phyloP scores from a whole-genome alignment of 2,329 filamentous ascomycete genomes.

The Pseudogymnoascus sp. region DNA sequence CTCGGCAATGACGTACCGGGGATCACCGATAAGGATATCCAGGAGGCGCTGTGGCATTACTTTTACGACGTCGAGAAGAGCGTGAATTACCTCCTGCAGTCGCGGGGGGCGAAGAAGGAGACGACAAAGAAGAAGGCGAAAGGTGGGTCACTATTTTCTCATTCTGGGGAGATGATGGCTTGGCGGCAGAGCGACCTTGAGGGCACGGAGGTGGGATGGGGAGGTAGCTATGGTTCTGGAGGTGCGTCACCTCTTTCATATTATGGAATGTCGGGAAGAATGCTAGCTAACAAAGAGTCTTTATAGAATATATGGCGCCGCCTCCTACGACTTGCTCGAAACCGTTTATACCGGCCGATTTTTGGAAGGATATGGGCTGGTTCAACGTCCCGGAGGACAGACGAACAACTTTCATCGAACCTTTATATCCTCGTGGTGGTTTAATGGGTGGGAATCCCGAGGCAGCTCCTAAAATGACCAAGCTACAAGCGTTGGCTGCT shows the following conservation, averaged over 20 bases:
- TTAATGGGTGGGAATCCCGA: slow-evolving; percentile 70
- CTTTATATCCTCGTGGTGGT: slow-evolving; percentile 50
- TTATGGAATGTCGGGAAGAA: not conserved
- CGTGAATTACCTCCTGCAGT: slow-evolving; percentile 69
- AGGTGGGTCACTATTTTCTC: slow-evolving; percentile 25
- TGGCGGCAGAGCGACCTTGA: not conserved
- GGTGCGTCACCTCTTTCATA: slow-evolving; percentile 21
- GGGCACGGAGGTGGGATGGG: not conserved
- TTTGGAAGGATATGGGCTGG: slow-evolving; percentile 85
- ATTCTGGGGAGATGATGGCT: not conserved
- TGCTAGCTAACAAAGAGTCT: not conserved
- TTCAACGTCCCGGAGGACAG: slow-evolving; percentile 60
- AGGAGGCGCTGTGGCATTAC: slow-evolving; percentile 90
- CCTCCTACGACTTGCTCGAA: slow-evolving; percentile 14
- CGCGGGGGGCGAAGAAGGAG: slow-evolving; percentile 20
- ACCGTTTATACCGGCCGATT: slow-evolving; percentile 42
- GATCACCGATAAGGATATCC: slow-evolving; percentile 63
- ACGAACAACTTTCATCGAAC: slow-evolving; percentile 55
- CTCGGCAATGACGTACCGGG: slow-evolving; percentile 48
- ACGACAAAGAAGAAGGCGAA: slow-evolving; percentile 29
- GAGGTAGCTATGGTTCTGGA: slow-evolving; percentile 11
- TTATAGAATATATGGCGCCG: slow-evolving; percentile 4
- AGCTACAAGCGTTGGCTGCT: slow-evolving; percentile 82
- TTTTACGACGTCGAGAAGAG: slow-evolving; percentile 89
- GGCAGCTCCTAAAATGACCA: slow-evolving; percentile 65